A percentile compares a stretch with the other conserved stretches of the same genome.
phyloP scores from a whole-genome alignment of 352 stramenopile species.

The Phytophthora pini region DNA sequence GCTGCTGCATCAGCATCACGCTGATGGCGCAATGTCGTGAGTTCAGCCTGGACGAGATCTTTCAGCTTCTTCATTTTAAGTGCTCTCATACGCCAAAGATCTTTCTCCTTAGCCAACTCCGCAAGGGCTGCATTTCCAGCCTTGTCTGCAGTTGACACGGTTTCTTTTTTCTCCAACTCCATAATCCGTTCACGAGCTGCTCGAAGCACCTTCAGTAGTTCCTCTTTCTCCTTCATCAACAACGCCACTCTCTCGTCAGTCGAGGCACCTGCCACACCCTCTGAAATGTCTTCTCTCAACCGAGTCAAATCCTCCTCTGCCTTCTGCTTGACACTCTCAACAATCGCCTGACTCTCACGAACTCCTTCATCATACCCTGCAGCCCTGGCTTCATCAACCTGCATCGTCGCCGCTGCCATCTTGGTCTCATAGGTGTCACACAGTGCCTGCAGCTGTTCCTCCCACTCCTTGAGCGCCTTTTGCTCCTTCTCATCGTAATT shows the following conservation, averaged over 20 bases:
- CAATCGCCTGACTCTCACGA: constrained; percentile 74
- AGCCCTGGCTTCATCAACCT: constrained; percentile 77
- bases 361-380: constrained; percentile 80
- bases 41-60: constrained; percentile 65
- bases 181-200: constrained; percentile 17
- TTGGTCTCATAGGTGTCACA: constrained; percentile 78
- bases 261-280: neutral
- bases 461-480: constrained; percentile 51
- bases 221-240: constrained; percentile 39
- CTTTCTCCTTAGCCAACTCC: constrained; percentile 58
- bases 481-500: constrained; percentile 57
- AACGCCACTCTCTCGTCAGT: constrained; percentile 13
- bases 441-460: constrained; percentile 67
- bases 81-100: constrained; percentile 80
- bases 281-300: constrained; percentile 33
- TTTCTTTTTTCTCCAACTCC: constrained; percentile 34
- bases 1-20: constrained; percentile 23
- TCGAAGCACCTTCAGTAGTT: constrained; percentile 36
- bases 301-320: constrained; percentile 50
- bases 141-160: neutral
- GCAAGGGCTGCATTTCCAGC: constrained; percentile 15
- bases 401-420: constrained; percentile 72
- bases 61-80: constrained; percentile 90
- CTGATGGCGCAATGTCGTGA: constrained; percentile 50
- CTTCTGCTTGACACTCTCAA: constrained; percentile 62